These are phyloP conservation scores for Thamnidium elegans DNA, from an alignment of 192 early-diverging fungal species.

Conservation along the genomic window DNA sequence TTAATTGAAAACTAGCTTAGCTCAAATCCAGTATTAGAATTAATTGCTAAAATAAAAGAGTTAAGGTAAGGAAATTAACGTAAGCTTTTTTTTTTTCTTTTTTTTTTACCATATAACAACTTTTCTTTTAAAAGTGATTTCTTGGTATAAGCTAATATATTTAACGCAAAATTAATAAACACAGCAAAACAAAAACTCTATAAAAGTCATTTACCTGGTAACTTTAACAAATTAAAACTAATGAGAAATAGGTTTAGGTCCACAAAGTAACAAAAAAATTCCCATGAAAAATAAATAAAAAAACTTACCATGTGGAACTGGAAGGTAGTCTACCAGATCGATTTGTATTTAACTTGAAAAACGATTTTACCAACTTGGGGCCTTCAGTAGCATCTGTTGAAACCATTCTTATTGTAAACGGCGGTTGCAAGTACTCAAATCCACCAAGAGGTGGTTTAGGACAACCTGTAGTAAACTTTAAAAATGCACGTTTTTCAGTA, in stretches of 20 bases:
- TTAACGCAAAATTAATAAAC: slow-evolving; percentile 22
- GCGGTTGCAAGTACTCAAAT: slow-evolving; percentile 54
- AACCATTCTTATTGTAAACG: slow-evolving; percentile 57
- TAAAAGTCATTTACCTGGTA: slow-evolving; percentile 48
- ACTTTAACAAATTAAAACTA: slow-evolving; percentile 58
- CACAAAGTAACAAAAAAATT: not conserved
- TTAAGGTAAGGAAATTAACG: not conserved
- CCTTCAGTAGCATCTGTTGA: slow-evolving; percentile 26
- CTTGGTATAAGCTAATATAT: slow-evolving; percentile 39
- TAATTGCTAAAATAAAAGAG: slow-evolving; percentile 43
- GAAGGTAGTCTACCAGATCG: slow-evolving; percentile 61
- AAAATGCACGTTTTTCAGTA: slow-evolving; percentile 59
- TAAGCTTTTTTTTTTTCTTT: not conserved
- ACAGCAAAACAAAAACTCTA: slow-evolving; percentile 3
- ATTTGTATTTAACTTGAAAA: slow-evolving; percentile 54
- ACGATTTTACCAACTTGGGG: slow-evolving; percentile 47
- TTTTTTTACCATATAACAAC: slow-evolving; percentile 53
- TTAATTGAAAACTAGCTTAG: slow-evolving; percentile 42
- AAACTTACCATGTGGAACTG: slow-evolving; percentile 47
- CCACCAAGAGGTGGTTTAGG: slow-evolving; percentile 64
- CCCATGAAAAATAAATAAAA: not conserved
- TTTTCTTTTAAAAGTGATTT: slow-evolving; percentile 56
- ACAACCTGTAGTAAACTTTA: slow-evolving; percentile 80
- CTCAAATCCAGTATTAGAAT: slow-evolving; percentile 72
- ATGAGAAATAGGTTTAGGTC: not conserved